These are phyloP conservation scores for Chrysosporium queenslandicum DNA, from an alignment of 2,329 filamentous ascomycete species.

Conservation along the genomic window DNA sequence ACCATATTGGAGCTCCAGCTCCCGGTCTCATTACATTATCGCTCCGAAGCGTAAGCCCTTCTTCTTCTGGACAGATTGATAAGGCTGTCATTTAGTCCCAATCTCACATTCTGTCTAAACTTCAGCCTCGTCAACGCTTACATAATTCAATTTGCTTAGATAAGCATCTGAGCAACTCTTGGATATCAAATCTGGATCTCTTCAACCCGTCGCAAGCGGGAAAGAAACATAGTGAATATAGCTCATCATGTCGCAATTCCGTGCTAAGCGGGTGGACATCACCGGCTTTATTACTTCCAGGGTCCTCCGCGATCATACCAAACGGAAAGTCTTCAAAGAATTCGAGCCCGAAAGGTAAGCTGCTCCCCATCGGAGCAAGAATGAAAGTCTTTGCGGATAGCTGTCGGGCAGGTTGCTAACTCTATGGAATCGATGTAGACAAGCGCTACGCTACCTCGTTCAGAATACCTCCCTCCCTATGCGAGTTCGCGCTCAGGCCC, in stretches of 20 bases:
- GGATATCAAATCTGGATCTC: not conserved
- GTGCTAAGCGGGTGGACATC: constrained; percentile 80
- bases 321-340: constrained; percentile 83
- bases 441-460: constrained; percentile 87
- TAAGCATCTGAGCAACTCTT: not conserved
- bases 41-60: too few relatives aligned
- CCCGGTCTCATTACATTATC: not conserved
- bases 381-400: too few relatives aligned
- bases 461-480: constrained; percentile 79
- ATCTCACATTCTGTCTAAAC: too few relatives aligned
- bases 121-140: too few relatives aligned
- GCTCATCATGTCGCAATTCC: constrained; percentile 66
- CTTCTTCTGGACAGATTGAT: not conserved
- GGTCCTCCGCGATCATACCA: constrained; percentile 87
- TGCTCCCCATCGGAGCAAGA: too few relatives aligned
- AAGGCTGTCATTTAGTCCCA: not conserved
- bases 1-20: too few relatives aligned
- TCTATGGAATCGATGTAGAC: constrained; percentile 43
- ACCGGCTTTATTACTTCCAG: constrained; percentile 78
- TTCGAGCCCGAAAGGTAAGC: constrained; percentile 76
- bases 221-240: not conserved
- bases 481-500: constrained; percentile 77
- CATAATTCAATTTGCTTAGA: too few relatives aligned
- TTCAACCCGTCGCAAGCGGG: not conserved
- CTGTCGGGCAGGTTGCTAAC: too few relatives aligned